Evolutionary conservation across 2,329 filamentous ascomycete species (phyloP).

Genomic region (Dryadomyces quercus-mongolicae): DNA sequence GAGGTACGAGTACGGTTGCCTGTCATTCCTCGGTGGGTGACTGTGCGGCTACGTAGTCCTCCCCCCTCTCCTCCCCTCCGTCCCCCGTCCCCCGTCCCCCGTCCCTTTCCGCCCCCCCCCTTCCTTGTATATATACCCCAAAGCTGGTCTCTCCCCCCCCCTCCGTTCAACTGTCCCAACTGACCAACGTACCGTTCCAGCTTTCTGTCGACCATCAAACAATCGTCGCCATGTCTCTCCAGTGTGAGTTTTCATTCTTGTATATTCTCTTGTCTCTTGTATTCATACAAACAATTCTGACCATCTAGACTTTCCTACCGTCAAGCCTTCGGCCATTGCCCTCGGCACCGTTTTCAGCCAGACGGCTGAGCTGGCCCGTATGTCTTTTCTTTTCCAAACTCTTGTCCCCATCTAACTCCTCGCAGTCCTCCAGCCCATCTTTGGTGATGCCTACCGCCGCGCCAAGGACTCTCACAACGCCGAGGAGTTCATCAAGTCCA

Average conservation of each 20-base stretch:
- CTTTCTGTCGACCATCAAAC: slow-evolving; percentile 2
- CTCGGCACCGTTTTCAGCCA: slow-evolving; percentile 95
- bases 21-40: neutral
- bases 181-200: neutral
- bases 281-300: neutral
- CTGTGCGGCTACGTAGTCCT: neutral
- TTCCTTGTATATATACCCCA: neutral
- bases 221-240: slow-evolving; percentile 40
- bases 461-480: slow-evolving; percentile 86
- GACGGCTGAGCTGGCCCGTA: slow-evolving; percentile 64
- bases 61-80: neutral
- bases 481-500: slow-evolving; percentile 91
- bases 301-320: slow-evolving; percentile 48
- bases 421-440: slow-evolving; percentile 68
- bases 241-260: slow-evolving; percentile 42
- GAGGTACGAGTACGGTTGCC: neutral
- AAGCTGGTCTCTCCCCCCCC: neutral
- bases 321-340: slow-evolving; percentile 97
- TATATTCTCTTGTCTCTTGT: too few relatives aligned
- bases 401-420: neutral
- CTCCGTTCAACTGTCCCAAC: neutral
- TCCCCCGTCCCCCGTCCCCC: neutral
- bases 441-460: slow-evolving; percentile 88
- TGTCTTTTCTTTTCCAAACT: slow-evolving; percentile 7
- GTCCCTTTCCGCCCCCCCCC: neutral